A percentile compares a stretch with the other conserved stretches of the same genome.
phyloP scores from a whole-genome alignment of 768 basidiomycete species.

The Macrolepiota fuliginosa region DNA sequence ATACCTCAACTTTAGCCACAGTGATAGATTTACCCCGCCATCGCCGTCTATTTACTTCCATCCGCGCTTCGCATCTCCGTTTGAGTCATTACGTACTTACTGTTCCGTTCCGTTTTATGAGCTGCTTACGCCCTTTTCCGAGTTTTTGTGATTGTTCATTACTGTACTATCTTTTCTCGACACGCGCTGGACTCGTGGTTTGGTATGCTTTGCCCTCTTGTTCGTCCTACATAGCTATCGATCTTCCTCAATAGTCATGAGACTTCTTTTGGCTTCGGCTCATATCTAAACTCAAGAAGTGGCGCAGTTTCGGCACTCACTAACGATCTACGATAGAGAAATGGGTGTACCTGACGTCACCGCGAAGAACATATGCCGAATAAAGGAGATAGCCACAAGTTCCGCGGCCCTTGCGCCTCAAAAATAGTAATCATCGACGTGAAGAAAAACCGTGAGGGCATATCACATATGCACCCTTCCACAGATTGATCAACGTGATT shows the following conservation, averaged over 20 bases:
- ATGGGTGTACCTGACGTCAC: neutral
- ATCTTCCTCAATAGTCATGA: neutral
- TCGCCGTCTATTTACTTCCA: neutral
- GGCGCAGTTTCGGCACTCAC: neutral
- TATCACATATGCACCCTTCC: neutral
- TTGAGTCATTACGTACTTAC: neutral
- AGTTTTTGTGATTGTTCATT: neutral
- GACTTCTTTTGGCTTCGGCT: neutral
- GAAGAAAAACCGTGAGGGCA: neutral
- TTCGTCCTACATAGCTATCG: neutral
- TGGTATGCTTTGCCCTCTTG: neutral
- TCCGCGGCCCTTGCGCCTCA: neutral
- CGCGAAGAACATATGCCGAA: neutral
- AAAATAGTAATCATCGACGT: neutral
- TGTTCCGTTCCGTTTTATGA: neutral
- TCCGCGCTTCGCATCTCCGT: neutral
- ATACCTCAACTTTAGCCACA: neutral
- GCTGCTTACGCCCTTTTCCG: neutral
- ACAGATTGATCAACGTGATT: neutral
- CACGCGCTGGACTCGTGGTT: neutral
- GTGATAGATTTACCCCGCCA: neutral
- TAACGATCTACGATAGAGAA: neutral
- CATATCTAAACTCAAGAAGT: neutral
- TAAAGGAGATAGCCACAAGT: constrained; percentile 1
- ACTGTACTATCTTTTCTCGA: neutral